phyloP scores from a whole-genome alignment of 2,329 filamentous ascomycete species.

The Aspergillus arachidicola region DNA sequence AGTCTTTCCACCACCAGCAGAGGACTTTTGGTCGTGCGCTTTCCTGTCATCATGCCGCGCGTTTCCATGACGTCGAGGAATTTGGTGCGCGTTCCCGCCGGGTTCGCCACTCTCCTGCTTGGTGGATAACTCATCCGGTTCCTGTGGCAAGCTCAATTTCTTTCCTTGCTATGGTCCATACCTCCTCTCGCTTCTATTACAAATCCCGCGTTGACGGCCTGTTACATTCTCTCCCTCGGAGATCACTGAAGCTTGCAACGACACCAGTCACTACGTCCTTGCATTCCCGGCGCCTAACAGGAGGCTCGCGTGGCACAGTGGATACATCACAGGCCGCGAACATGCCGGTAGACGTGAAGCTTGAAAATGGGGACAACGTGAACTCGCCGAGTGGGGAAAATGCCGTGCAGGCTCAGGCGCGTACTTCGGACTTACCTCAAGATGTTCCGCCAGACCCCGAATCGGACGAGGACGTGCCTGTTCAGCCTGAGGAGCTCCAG shows the following conservation, averaged over 20 bases:
- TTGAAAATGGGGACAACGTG: slow-evolving; percentile 2
- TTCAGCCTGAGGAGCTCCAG: slow-evolving; percentile 60
- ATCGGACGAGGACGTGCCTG: slow-evolving; percentile 54
- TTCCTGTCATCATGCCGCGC: slow-evolving; percentile 32
- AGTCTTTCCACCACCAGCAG: slow-evolving; percentile 24
- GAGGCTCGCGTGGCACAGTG: slow-evolving; percentile 2
- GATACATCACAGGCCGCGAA: neutral
- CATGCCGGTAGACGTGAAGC: neutral
- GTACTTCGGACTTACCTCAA: slow-evolving; percentile 23
- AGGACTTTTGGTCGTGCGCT: slow-evolving; percentile 26
- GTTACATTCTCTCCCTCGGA: slow-evolving; percentile 19
- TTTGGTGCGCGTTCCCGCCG: slow-evolving; percentile 19
- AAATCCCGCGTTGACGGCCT: neutral
- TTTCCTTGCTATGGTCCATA: slow-evolving; percentile 10
- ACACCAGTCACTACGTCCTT: neutral
- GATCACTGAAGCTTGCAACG: slow-evolving; percentile 16
- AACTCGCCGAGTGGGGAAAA: neutral
- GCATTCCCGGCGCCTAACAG: slow-evolving; percentile 8
- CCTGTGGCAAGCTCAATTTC: slow-evolving; percentile 28
- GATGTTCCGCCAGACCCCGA: slow-evolving; percentile 51
- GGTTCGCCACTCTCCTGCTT: slow-evolving; percentile 30
- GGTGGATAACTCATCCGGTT: slow-evolving; percentile 30
- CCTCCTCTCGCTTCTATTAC: neutral
- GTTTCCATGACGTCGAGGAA: slow-evolving; percentile 29
- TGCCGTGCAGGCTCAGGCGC: neutral